These are phyloP conservation scores for Anthoceros angustus DNA, from an alignment of 225 moss, liverwort and hornwort species.

Conservation along the genomic window DNA sequence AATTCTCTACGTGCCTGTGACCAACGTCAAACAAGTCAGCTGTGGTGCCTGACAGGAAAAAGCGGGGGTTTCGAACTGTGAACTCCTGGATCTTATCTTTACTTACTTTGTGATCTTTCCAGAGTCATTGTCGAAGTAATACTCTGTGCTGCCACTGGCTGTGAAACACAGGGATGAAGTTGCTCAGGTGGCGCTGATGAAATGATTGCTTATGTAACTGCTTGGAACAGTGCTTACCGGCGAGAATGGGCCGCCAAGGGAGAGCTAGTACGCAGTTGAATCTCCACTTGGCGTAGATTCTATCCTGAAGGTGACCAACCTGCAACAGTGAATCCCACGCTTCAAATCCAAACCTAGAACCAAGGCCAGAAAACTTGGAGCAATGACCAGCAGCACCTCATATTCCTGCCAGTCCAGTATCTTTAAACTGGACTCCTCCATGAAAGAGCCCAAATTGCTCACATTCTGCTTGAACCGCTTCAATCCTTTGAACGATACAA, in stretches of 20 bases:
- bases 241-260: conserved; percentile 95
- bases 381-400: conserved; percentile 34
- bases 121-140: conserved; percentile 61
- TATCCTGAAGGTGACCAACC: conserved; percentile 33
- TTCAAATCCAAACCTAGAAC: not conserved
- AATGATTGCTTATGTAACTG: not conserved
- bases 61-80: not conserved
- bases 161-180: conserved; percentile 9
- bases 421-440: conserved; percentile 89
- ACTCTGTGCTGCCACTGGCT: conserved; percentile 96
- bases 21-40: not conserved
- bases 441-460: conserved; percentile 87
- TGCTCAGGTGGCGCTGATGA: not conserved
- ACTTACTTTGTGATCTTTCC: conserved; percentile 84
- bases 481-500: conserved; percentile 91
- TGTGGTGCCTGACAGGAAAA: not conserved
- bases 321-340: not conserved
- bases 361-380: not conserved
- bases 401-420: conserved; percentile 88
- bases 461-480: conserved; percentile 97
- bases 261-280: conserved; percentile 79
- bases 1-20: conserved; percentile 76
- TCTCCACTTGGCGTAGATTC: conserved; percentile 77
- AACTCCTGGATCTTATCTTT: not conserved
- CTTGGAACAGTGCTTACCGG: conserved; percentile 25